Base-by-base conservation (phyloP, 208 protist species). In the Naegleria lovaniensis region DNA sequence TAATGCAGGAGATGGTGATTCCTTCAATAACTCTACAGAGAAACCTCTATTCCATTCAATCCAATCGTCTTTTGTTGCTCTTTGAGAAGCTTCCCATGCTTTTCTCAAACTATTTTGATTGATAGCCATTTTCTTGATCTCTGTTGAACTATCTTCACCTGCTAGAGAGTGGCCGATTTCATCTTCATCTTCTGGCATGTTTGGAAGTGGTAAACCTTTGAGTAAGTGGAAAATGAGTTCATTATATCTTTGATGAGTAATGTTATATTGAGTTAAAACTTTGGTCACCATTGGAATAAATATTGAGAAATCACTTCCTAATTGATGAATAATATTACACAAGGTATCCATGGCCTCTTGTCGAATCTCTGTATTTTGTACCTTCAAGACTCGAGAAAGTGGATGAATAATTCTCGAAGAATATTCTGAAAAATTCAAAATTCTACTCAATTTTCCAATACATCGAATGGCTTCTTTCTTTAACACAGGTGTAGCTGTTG, bases 21-120 rank as follows among this genome's bases (percentile, higher is more conserved):
- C 94, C 48, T 93, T 89, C 33, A 98, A 91, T 48, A 98, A 92
- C 85, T 97, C 94, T 3, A 97, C 91, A 41, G 92, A 93, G 43
- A 98, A 96, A 36, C 94, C 89, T 40, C 96, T 91, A 29, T 98
- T 93, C 97, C 97, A 98, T 85, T 97, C 96, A 38, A 90, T 51
- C 96, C 96, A 98, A 89, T 98, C 97, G 16, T 97, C 96, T 83
- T 94, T 94, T 0, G 96, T 96, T 9, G 92, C 92, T 38, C 93
- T 85, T 88, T 97, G 93, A 38, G 93, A 91, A 40, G 94, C 92
- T 55, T 97, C 93, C 96, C 97, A 98, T 15, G 95, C 94, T 90
- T 92, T 93, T 89, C 92, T 92, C 9, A 97, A 88, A 79, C 94
- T 94, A 29, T 90, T 79, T 88, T 95, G 93, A 88, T 97, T 97